Base-by-base conservation (phyloP, 805 yeast species). In the Metschnikowia matae region DNA sequence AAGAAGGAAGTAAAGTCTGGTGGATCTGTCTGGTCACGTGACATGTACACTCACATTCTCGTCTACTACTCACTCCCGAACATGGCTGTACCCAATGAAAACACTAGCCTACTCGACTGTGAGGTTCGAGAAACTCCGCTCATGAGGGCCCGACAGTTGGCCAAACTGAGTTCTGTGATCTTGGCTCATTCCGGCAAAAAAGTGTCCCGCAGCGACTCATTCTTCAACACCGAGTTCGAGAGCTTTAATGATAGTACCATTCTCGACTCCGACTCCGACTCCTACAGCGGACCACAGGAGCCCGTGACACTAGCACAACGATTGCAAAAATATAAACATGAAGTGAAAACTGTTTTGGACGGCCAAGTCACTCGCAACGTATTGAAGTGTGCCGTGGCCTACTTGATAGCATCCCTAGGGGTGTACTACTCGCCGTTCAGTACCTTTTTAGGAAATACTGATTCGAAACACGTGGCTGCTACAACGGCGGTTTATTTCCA, bases 401-500 rank as follows among this genome's bases (percentile, higher is more conserved):
- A 89, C 61, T 68, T 84, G 8, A 51, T 87, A 1, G 92, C 90
- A 1, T 84, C 95, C 0, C 60, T 86, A 50, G 87, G 84, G 0
- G 94, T 88, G 15, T 87, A 84, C 63, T 75, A 75, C 57, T 60
- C 74, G 1, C 68, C 78, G 0, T 68, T 83, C 42, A 74, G 83
- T 10, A 58, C 65, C 15, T 52, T 81, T 2, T 62, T 87, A 40
- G 95, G 95, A 0, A 63, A 68, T 34, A 75, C 87, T 23, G 91
- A 86, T 65, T 81, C 86, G 10, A 88, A 88, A 63, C 96, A 88
- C 69, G 78, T 87, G 55, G 83, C 85, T 2, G 89, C 95, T 36
- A 89, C 96, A 0, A 85, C 85, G 8, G 85, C 88, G 1, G 94
- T 88, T 2, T 89, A 89, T 65, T 88, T 89, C 71, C 94, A 88